A percentile compares a stretch with the other conserved stretches of the same genome.
These are phyloP conservation scores for Anastatica hierochuntica DNA, from an alignment of 345 rosid species.

Conservation along the genomic window DNA sequence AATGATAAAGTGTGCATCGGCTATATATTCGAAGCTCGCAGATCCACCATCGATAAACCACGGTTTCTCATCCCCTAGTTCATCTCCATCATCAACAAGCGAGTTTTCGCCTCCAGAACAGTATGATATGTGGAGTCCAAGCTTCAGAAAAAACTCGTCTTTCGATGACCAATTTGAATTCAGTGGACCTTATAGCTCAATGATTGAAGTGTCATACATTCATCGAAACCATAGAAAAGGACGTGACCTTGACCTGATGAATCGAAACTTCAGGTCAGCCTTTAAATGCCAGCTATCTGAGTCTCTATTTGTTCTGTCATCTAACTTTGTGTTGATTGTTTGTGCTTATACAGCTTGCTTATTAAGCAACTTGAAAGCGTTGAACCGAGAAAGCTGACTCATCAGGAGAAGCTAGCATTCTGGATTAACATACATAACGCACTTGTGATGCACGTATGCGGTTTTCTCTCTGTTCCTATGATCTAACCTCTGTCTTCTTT, in stretches of 20 bases:
- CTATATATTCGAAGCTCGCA: constrained; percentile 75
- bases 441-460: constrained; percentile 79
- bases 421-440: constrained; percentile 96
- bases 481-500: neutral
- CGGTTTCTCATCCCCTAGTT: constrained; percentile 71
- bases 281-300: neutral
- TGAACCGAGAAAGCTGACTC: constrained; percentile 57
- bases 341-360: constrained; percentile 43
- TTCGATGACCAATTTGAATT: constrained; percentile 84
- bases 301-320: neutral
- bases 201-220: constrained; percentile 82
- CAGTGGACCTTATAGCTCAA: constrained; percentile 92
- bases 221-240: constrained; percentile 60
- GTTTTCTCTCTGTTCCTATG: constrained; percentile 1
- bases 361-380: constrained; percentile 58
- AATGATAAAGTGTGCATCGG: constrained; percentile 79
- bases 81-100: constrained; percentile 61
- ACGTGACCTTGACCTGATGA: constrained; percentile 65
- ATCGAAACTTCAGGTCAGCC: constrained; percentile 71
- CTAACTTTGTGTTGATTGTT: neutral
- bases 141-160: constrained; percentile 63
- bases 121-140: constrained; percentile 87
- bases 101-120: constrained; percentile 70
- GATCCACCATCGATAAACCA: constrained; percentile 68
- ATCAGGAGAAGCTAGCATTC: constrained; percentile 85